Evolutionary conservation across 441 rosid species (phyloP).

Genomic region (Mallotus japonicus): DNA sequence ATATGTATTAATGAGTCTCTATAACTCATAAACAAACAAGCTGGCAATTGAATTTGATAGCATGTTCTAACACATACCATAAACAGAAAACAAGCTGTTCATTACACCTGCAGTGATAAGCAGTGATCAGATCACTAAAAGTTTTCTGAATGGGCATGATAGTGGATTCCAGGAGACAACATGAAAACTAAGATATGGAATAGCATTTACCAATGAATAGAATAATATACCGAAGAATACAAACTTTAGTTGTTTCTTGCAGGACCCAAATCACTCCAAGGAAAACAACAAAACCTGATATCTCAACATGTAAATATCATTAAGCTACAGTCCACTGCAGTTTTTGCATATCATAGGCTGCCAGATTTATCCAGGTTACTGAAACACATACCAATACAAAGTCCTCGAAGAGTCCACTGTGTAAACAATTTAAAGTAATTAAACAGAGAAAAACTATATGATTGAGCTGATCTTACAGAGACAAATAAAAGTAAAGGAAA

Average conservation of each 20-base stretch:
- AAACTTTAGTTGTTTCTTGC: conserved; percentile 70
- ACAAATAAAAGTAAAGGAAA: conserved; percentile 6
- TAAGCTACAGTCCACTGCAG: conserved; percentile 1
- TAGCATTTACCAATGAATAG: conserved; percentile 70
- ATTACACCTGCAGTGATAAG: conserved; percentile 67
- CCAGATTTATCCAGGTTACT: conserved; percentile 11
- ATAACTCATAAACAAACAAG: background rate
- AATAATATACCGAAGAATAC: conserved; percentile 76
- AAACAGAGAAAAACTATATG: background rate
- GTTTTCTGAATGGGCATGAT: background rate
- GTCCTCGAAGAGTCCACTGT: conserved; percentile 97
- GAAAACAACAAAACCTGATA: conserved; percentile 75
- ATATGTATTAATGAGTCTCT: conserved; percentile 10
- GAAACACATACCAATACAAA: conserved; percentile 68
- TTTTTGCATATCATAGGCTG: conserved; percentile 1
- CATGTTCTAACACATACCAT: conserved; percentile 44
- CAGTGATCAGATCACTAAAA: background rate
- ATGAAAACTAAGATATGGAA: conserved; percentile 1
- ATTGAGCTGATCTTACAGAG: background rate
- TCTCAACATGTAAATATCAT: conserved; percentile 12
- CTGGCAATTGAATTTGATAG: background rate
- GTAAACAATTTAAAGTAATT: conserved; percentile 15
- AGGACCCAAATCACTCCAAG: conserved; percentile 75
- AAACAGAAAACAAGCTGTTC: conserved; percentile 94
- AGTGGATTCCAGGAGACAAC: background rate